phyloP scores from a whole-genome alignment of 768 basidiomycete genomes.

The Termitomyces sp. region DNA sequence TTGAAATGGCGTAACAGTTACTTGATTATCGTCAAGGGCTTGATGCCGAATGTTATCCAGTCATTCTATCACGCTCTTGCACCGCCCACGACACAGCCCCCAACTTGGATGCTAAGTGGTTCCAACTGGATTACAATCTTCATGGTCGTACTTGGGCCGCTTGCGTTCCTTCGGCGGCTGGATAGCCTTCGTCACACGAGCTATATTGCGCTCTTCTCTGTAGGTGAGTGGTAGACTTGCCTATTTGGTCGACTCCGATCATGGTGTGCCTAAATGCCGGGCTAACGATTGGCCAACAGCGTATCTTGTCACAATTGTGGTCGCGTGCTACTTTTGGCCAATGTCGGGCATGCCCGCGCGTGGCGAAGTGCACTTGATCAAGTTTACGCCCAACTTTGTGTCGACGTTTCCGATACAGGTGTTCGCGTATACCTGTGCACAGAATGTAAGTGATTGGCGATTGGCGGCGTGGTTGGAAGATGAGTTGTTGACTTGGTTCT shows the following conservation, averaged over 20 bases:
- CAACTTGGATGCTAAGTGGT: constrained; percentile 72
- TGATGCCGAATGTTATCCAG: constrained; percentile 87
- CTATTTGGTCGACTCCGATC: not conserved
- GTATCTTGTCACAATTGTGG: constrained; percentile 77
- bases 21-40: constrained; percentile 87
- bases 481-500: not conserved
- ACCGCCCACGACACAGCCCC: constrained; percentile 60
- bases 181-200: constrained; percentile 89
- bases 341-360: constrained; percentile 55
- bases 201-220: constrained; percentile 87
- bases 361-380: constrained; percentile 69
- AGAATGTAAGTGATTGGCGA: constrained; percentile 61
- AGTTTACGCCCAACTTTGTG: constrained; percentile 74
- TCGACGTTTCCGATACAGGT: constrained; percentile 92
- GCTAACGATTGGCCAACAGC: too few relatives aligned
- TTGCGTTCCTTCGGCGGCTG: constrained; percentile 79
- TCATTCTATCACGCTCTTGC: constrained; percentile 80
- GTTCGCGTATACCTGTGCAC: constrained; percentile 89
- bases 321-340: constrained; percentile 77
- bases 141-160: constrained; percentile 74
- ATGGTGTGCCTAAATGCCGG: not conserved
- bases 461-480: not conserved
- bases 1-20: constrained; percentile 50
- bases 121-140: constrained; percentile 80
- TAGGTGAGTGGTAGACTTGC: constrained; percentile 55